These are phyloP conservation scores for Solanum raphanifolium DNA, from an alignment of 257 asterid species.

Conservation along the genomic window DNA sequence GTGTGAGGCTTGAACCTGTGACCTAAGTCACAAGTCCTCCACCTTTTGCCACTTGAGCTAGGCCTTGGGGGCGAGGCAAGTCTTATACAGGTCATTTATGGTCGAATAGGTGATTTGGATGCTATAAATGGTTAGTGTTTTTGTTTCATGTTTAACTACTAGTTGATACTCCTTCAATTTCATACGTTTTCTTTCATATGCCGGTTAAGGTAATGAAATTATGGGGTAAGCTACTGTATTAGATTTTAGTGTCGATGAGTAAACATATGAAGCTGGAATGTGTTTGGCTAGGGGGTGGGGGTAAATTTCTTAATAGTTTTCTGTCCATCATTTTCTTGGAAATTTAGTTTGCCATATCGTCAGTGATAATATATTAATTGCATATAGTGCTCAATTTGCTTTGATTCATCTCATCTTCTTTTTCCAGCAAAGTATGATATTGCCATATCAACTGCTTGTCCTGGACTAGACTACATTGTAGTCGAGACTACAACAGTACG, in stretches of 20 bases:
- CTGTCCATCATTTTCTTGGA: neutral
- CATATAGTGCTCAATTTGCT: neutral
- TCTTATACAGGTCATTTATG: slow-evolving; percentile 63
- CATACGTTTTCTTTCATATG: neutral
- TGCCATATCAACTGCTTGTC: slow-evolving; percentile 87
- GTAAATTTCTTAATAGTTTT: neutral
- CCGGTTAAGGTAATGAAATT: neutral
- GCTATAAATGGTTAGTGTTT: slow-evolving; percentile 71
- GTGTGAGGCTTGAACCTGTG: too few species aligned
- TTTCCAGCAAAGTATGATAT: slow-evolving; percentile 74
- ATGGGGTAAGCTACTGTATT: neutral
- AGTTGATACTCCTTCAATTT: neutral
- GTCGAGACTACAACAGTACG: slow-evolving; percentile 74
- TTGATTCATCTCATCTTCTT: neutral
- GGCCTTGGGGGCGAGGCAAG: slow-evolving; percentile 13
- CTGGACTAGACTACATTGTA: slow-evolving; percentile 78
- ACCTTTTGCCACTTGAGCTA: too few species aligned
- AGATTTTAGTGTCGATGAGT: neutral
- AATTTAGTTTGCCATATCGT: neutral
- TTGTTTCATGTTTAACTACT: neutral
- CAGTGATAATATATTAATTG: neutral
- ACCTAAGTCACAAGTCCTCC: too few species aligned
- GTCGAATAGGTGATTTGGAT: slow-evolving; percentile 90
- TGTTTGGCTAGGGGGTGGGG: neutral
- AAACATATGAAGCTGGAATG: neutral